phyloP scores from a whole-genome alignment of 257 asterid genomes.

The Solanum pennellii region DNA sequence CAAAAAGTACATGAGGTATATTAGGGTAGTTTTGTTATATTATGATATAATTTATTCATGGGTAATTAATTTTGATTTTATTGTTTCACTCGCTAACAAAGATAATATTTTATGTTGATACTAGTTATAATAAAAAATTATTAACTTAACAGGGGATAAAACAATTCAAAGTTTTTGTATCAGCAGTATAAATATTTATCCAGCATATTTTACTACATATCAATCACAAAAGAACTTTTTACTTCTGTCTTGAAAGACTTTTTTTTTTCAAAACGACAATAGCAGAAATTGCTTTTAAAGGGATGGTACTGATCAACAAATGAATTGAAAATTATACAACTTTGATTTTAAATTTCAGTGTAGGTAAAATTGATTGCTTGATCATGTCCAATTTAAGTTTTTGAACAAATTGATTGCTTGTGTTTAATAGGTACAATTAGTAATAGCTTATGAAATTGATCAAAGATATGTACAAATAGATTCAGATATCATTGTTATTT shows the following conservation, averaged over 20 bases:
- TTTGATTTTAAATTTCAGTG: neutral
- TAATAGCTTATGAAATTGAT: neutral
- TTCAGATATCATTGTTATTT: neutral
- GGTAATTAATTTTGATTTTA: neutral
- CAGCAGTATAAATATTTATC: neutral
- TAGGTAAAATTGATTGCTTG: too few species aligned
- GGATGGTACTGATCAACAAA: fast-evolving
- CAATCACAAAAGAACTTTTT: neutral
- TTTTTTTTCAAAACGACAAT: neutral
- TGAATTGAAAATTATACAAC: neutral
- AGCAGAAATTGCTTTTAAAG: neutral
- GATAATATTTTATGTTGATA: too few species aligned
- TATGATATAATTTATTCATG: neutral
- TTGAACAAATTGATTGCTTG: too few species aligned
- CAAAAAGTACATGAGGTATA: neutral
- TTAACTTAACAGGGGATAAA: neutral
- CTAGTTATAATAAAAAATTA: neutral
- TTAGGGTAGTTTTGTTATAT: neutral
- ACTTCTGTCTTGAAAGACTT: neutral
- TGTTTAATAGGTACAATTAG: too few species aligned
- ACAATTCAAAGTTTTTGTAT: neutral
- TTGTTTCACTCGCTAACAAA: neutral
- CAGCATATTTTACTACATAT: neutral
- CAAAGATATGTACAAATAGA: neutral
- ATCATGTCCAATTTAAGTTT: too few species aligned